Evolutionary conservation across 169 alveolate species (phyloP), one percentile per base, ranked within the genome.

Genomic region (Cryptosporidium ubiquitum): DNA sequence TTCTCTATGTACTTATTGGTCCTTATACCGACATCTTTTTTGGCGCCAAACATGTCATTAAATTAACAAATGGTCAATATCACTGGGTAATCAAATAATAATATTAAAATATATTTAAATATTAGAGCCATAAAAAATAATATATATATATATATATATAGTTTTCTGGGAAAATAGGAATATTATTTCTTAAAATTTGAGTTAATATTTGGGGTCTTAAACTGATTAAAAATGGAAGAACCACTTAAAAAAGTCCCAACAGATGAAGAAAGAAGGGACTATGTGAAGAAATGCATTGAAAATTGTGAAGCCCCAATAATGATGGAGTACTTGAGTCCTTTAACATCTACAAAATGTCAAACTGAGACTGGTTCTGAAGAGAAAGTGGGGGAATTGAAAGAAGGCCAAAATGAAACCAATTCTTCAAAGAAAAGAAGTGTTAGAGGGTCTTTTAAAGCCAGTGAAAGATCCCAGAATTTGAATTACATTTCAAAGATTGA

Each of bases 291-390:
- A 39, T 79, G 86, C 42, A 23, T 79, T 4, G 42, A 29, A 5
- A 79, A 64, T 31, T 40, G 86, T 61, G 86, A 79, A 44, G 86
- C 86, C 5, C 86, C 86, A 5, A 61, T 79, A 73, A 73, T 9
- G 33, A 51, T 64, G 55, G 29, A 57, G 20, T 79, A 60, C 61
- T 42, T 64, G 29, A 18, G 71, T 16, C 71, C 49, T 26, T 33
- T 47, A 47, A n/a, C n/a, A n/a, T 31, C 52, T 12, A 16, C 71
- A 1, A 64, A 35, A 64, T 64, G 71, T 33, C 40, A 35, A 9
- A 6, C 49, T 14, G 52, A 16, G 26, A 37, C 14, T 23, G 69
- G 52, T 2, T 7, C 5, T 12, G n/a, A 61, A 4, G 66, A 61
- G 4, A 20, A 37, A 6, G 23, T 12, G 47, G 37, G 12, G 12